Evolutionary conservation across 306 rosid species (phyloP).

Genomic region (Trichosanthes truncata): DNA sequence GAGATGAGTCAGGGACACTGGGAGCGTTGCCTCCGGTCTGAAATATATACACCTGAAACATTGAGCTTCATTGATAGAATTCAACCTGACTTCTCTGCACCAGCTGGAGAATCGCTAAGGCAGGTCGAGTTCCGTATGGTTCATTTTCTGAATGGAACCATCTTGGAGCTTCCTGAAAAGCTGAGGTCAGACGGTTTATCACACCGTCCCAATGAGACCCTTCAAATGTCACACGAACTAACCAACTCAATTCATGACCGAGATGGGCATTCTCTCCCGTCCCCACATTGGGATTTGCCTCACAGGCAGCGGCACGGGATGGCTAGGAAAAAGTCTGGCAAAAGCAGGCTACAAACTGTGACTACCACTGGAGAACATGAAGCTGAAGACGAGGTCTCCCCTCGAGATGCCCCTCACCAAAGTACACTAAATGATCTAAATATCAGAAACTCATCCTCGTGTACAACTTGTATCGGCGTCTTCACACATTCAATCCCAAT

Average conservation of each 20-base stretch:
- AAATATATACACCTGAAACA: constrained; percentile 70
- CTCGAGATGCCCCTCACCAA: constrained; percentile 50
- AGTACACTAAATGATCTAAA: constrained; percentile 16
- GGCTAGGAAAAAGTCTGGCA: constrained; percentile 74
- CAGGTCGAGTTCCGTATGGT: constrained; percentile 90
- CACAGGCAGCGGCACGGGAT: constrained; percentile 63
- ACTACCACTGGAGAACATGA: constrained; percentile 72
- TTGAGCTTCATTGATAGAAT: constrained; percentile 52
- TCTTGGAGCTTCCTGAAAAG: constrained; percentile 70
- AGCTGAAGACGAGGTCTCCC: constrained; percentile 58
- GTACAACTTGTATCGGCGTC: constrained; percentile 56
- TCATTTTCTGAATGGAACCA: constrained; percentile 55
- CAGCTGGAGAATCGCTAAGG: constrained; percentile 91
- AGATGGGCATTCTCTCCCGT: constrained; percentile 46
- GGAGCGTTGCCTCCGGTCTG: constrained; percentile 93
- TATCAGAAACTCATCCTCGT: constrained; percentile 24
- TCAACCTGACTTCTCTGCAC: constrained; percentile 90
- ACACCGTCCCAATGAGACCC: constrained; percentile 54
- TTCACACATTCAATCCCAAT: constrained; percentile 88
- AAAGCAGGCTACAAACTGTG: constrained; percentile 84
- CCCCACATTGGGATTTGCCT: constrained; percentile 54
- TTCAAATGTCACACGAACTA: constrained; percentile 46
- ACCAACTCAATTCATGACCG: constrained; percentile 59
- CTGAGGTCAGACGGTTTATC: constrained; percentile 44
- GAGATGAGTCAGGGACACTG: constrained; percentile 97